Percentiles rank a stretch among this genome's conserved stretches.
Evolutionary conservation across 2,329 filamentous ascomycete genomes (phyloP).

Genomic region (Xenoacremonium recifei): DNA sequence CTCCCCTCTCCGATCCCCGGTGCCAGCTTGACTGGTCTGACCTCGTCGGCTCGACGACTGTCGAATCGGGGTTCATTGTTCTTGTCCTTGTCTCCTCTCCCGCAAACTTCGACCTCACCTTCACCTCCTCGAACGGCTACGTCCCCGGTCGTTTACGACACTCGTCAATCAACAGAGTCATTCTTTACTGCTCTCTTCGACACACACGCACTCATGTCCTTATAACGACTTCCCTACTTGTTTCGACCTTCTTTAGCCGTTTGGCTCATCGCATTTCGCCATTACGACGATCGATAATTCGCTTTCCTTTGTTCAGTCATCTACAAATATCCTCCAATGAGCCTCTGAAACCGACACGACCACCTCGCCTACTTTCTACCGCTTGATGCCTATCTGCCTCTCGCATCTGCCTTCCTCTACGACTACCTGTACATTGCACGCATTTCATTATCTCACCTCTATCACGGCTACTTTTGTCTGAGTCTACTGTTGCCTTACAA

Average conservation of each 20-base stretch:
- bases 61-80: constrained; percentile 21
- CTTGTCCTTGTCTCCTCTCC: constrained; percentile 5
- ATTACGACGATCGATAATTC: constrained; percentile 32
- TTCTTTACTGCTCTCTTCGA: constrained; percentile 25
- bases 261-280: constrained; percentile 27
- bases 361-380: constrained; percentile 23
- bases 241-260: constrained; percentile 29
- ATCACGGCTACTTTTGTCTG: constrained; percentile 8
- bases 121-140: constrained; percentile 18
- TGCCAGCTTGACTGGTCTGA: constrained; percentile 28
- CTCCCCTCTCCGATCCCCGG: constrained; percentile 28
- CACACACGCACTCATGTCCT: constrained; percentile 40
- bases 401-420: constrained; percentile 21
- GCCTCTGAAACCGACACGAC: constrained; percentile 39
- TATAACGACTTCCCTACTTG: constrained; percentile 41
- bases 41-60: constrained; percentile 28
- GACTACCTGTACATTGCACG: constrained; percentile 34
- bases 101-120: constrained; percentile 1
- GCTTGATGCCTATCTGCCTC: constrained; percentile 22
- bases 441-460: constrained; percentile 17
- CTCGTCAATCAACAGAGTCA: constrained; percentile 24
- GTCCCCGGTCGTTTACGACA: constrained; percentile 25
- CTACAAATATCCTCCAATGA: constrained; percentile 39
- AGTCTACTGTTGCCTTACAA: too few relatives aligned
- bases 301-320: constrained; percentile 36